Evolutionary conservation across 495 filamentous ascomycete genomes (phyloP).

Genomic region (Podospora pseudopauciseta): DNA sequence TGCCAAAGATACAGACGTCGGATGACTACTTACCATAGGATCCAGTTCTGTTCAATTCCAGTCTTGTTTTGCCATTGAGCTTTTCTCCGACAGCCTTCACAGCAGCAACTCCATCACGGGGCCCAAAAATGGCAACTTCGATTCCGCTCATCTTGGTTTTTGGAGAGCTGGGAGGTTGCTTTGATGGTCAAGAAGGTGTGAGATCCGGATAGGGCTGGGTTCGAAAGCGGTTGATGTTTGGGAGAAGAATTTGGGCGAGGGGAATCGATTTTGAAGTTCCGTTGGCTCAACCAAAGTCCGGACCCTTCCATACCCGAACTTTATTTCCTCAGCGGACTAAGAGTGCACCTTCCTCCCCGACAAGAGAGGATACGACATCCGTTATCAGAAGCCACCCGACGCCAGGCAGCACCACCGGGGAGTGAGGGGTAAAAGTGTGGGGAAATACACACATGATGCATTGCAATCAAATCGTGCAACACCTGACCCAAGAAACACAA

Average conservation of each 20-base stretch:
- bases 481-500: not conserved
- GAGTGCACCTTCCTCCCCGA: not conserved
- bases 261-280: not conserved
- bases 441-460: not conserved
- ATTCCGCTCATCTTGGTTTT: slow-evolving; percentile 10
- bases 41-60: slow-evolving; percentile 40
- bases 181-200: not conserved
- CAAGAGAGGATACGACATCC: not conserved
- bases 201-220: not conserved
- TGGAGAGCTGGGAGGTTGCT: not conserved
- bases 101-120: slow-evolving; percentile 22
- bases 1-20: not conserved
- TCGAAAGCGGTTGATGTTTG: not conserved
- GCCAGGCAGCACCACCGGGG: not conserved
- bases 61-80: slow-evolving; percentile 29
- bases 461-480: not conserved
- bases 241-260: not conserved
- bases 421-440: not conserved
- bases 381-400: not conserved
- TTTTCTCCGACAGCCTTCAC: slow-evolving; percentile 5
- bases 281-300: not conserved
- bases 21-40: slow-evolving; percentile 35
- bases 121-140: slow-evolving; percentile 45
- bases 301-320: not conserved
- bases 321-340: not conserved